phyloP scores from a whole-genome alignment of 768 basidiomycete genomes.

The Hericium erinaceus region DNA sequence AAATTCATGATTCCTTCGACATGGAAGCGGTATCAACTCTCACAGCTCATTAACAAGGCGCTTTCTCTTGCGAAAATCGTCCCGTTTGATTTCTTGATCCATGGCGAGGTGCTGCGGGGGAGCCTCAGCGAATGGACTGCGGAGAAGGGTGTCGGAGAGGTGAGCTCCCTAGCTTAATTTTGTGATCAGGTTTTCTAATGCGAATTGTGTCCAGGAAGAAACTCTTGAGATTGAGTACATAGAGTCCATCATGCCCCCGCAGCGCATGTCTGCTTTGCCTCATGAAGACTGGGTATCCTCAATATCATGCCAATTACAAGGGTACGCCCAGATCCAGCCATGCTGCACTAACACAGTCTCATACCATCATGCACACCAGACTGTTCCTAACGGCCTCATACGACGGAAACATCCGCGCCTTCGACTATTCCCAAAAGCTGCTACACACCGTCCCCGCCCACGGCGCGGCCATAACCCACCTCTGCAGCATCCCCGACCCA shows the following conservation, averaged over 20 bases:
- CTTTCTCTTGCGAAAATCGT: constrained; percentile 62
- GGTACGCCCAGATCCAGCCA: constrained; percentile 28
- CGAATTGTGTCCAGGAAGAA: constrained; percentile 50
- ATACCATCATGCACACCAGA: constrained; percentile 25
- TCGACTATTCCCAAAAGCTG: constrained; percentile 58
- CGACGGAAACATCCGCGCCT: constrained; percentile 66
- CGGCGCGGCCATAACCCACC: constrained; percentile 57
- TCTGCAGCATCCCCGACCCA: constrained; percentile 40
- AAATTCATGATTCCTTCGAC: constrained; percentile 87
- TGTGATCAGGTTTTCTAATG: background rate
- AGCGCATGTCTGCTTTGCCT: constrained; percentile 54
- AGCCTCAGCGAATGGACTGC: constrained; percentile 68
- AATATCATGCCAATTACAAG: constrained; percentile 49
- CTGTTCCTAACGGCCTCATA: constrained; percentile 74
- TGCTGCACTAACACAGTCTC: constrained; percentile 3
- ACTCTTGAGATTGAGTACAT: constrained; percentile 31
- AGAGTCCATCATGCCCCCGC: constrained; percentile 13
- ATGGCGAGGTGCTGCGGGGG: constrained; percentile 69
- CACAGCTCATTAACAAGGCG: constrained; percentile 94
- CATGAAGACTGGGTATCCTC: constrained; percentile 95
- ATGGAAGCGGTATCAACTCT: constrained; percentile 95
- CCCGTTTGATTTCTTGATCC: constrained; percentile 89
- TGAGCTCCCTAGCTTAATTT: constrained; percentile 22
- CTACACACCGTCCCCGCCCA: constrained; percentile 44
- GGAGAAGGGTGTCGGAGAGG: constrained; percentile 64